Percentiles rank a stretch among this genome's conserved stretches.
These are phyloP conservation scores for Takashimella tepidaria DNA, from an alignment of 1,284 basidiomycete species.

Conservation along the genomic window DNA sequence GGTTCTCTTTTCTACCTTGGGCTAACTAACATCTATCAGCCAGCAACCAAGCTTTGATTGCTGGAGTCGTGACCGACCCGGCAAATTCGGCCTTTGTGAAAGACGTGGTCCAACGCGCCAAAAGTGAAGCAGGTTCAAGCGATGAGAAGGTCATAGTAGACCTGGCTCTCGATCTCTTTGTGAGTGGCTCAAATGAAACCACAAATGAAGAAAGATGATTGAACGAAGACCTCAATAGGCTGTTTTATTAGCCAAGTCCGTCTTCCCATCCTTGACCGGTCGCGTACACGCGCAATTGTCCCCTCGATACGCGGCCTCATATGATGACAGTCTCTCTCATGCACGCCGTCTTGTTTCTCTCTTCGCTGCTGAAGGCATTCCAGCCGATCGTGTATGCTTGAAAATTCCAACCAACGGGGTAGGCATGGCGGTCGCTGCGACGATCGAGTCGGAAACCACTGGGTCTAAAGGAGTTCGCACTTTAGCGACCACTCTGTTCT, in stretches of 20 bases:
- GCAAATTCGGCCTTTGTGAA: constrained; percentile 3
- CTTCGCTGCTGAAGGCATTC: constrained; percentile 13
- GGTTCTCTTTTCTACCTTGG: not conserved
- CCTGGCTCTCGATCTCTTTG: constrained; percentile 12
- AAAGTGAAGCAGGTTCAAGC: not conserved
- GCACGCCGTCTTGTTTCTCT: constrained; percentile 11
- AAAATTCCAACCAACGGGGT: constrained; percentile 34
- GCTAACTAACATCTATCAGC: not conserved
- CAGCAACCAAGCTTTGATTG: constrained; percentile 10
- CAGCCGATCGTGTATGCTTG: constrained; percentile 26
- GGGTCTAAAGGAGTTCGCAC: constrained; percentile 18
- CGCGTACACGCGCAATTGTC: constrained; percentile 18
- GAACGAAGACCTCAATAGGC: too few relatives aligned
- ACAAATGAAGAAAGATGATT: too few relatives aligned
- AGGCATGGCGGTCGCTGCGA: constrained; percentile 24
- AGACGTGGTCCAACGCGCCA: constrained; percentile 2
- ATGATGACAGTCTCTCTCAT: constrained; percentile 1
- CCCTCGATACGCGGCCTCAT: constrained; percentile 12
- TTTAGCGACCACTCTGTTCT: constrained; percentile 27
- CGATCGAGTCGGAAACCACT: constrained; percentile 5
- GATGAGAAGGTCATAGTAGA: constrained; percentile 4
- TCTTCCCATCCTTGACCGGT: constrained; percentile 11
- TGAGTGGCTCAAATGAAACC: too few relatives aligned
- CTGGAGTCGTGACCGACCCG: constrained; percentile 5
- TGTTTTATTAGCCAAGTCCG: constrained; percentile 14